Evolutionary conservation across 2,329 filamentous ascomycete species (phyloP).

Genomic region (Hirsutella thompsonii): DNA sequence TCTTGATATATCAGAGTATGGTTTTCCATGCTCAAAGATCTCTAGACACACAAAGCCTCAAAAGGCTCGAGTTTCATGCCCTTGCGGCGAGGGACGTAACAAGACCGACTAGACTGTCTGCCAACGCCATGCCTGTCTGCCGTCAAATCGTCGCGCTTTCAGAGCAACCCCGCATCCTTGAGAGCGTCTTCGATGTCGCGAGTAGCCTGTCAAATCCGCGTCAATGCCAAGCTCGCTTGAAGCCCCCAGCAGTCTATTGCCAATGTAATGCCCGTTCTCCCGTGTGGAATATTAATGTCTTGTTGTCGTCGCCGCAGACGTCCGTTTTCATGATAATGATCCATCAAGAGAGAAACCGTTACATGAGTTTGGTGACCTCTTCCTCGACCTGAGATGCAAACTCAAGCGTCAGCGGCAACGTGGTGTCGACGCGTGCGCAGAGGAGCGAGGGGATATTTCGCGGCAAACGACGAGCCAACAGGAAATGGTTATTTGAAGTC

Average conservation of each 20-base stretch:
- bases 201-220: slow-evolving; percentile 14
- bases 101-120: slow-evolving; percentile 4
- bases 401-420: slow-evolving; percentile 17
- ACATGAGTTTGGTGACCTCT: slow-evolving; percentile 85
- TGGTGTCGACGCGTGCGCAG: slow-evolving; percentile 7
- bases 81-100: slow-evolving; percentile 9
- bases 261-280: neutral
- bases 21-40: slow-evolving; percentile 33
- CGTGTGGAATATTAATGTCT: neutral
- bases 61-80: slow-evolving; percentile 5
- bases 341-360: slow-evolving; percentile 18
- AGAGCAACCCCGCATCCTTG: slow-evolving; percentile 16
- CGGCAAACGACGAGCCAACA: slow-evolving; percentile 3
- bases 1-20: slow-evolving; percentile 29
- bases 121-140: slow-evolving; percentile 10
- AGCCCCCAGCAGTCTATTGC: neutral
- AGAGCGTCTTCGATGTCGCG: slow-evolving; percentile 14
- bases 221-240: slow-evolving; percentile 12
- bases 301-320: neutral
- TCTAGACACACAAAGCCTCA: slow-evolving; percentile 22
- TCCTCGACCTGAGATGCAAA: slow-evolving; percentile 58
- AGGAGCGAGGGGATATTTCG: neutral
- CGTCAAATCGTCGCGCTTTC: slow-evolving; percentile 19
- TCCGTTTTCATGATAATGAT: neutral
- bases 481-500: slow-evolving; percentile 6